Evolutionary conservation across 164 flowering plant genomes (phyloP).

Genomic region (Aristolochia californica): DNA sequence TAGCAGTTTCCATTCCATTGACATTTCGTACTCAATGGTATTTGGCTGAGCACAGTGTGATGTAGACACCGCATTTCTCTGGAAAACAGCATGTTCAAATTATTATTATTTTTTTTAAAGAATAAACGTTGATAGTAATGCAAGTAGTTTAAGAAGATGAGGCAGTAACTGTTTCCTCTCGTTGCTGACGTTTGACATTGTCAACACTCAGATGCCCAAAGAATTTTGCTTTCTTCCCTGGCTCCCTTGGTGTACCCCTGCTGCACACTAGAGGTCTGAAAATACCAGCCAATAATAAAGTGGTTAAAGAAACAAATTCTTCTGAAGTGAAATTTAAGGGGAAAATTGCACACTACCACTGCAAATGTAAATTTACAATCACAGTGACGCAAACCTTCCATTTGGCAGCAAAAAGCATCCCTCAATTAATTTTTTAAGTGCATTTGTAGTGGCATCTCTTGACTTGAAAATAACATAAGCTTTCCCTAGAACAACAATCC

Average conservation of each 20-base stretch:
- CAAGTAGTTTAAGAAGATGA: no score
- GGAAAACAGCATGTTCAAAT: not conserved
- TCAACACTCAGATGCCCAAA: constrained; percentile 55
- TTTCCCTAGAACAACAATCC: constrained; percentile 42
- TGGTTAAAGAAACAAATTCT: not conserved
- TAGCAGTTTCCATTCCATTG: constrained; percentile 32
- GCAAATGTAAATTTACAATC: no score
- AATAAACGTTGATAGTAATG: not conserved
- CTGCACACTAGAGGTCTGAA: constrained; percentile 54
- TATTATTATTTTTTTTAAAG: no score
- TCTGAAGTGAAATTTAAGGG: not conserved
- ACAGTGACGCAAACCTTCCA: constrained; percentile 42
- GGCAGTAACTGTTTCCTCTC: constrained; percentile 37
- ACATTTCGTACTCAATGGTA: constrained; percentile 39
- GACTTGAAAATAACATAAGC: constrained; percentile 62
- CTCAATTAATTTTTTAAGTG: constrained; percentile 31
- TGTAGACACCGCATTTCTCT: constrained; percentile 48
- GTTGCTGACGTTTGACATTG: constrained; percentile 25
- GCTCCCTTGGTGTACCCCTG: constrained; percentile 19
- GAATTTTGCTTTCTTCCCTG: constrained; percentile 24
- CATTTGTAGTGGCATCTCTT: constrained; percentile 51
- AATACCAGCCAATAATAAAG: not conserved
- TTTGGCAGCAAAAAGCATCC: constrained; percentile 61
- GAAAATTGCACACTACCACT: no score
- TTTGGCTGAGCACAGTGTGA: constrained; percentile 45